Evolutionary conservation across 805 yeast species (phyloP), one percentile per base, ranked within the genome.

Genomic region (Wickerhamiella bombiphila): DNA sequence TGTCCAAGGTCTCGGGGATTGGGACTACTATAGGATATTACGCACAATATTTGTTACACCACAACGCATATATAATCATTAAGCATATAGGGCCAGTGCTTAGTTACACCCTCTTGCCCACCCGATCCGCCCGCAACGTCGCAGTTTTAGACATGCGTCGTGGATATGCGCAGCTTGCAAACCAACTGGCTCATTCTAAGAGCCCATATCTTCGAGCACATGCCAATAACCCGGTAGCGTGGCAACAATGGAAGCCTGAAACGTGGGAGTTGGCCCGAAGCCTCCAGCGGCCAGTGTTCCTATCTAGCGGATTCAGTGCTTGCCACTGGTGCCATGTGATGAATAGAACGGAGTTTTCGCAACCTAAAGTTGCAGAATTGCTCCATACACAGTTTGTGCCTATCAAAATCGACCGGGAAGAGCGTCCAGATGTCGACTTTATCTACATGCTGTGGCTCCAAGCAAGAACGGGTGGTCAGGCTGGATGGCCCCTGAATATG

Each of bases 401-500:
- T 4, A 46, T 60, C 39, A 58, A 57, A 35, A 49, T 60, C 37
- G 63, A 60, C 37, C 50, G 58, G 24, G 63, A 59, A 35, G 59
- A 56, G 35, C 52, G 60, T n/a, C 63, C 63, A n/a, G 65, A 57
- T 40, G 42, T 61, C 18, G 64, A 60, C 36, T 43, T 54, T n/a
- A 55, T 59, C 6, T 58, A 61, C 41, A 56, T 54, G 57, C 48
- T 54, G 51, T 61, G 53, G 39, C 43, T 60, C 26, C 64, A 60
- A 46, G 29, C 37, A 25, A 59, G 55, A 3, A 47, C 55, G 8
- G 41, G 45, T 14, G 60, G 60, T n/a, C 50, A 49, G 1, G 59
- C 62, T 9, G 64, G 64, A 15, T 60, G 65, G 65, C 65, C 65
- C 4, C 43, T 60, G 31, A 60, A 59, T 41, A 61, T 54, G 3